Evolutionary conservation across 1,284 basidiomycete species (phyloP), one percentile per base, ranked within the genome.

Genomic region (Cryptococcus jaspeensis): DNA sequence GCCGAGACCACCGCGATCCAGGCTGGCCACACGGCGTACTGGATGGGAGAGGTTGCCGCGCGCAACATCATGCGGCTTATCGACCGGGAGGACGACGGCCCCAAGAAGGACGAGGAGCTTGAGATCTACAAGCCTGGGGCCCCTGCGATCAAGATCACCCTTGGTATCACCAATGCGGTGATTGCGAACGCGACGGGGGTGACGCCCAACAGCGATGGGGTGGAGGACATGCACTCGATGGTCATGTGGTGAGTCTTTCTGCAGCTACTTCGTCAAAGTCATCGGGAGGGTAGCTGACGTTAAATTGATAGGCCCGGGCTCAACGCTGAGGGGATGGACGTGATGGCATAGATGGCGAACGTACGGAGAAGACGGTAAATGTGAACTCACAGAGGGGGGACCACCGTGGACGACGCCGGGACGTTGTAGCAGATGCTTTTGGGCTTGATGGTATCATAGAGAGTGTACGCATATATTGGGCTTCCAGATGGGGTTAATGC

Each of bases 81-180:
- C n/a, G 55, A 58, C 7, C 59, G 65, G 47, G 52, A 61, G n/a
- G 59, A 53, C 43, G 59, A 56, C 23, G 53, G 63, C 59, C 45
- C 28, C 42, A 54, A 55, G 58, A 47, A 22, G 50, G 61, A 52
- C 55, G 69, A 64, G 7, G 69, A 76, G 49, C 68, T 90, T 32
- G 84, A 86, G 60, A 70, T 72, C 13, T 88, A 88, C 71, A 77
- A 67, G 9, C 82, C 83, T 13, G 80, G 81, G 7, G 70, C 79
- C 16, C 85, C 85, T 5, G 83, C 81, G 47, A 88, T 89, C 79
- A 88, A 88, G 73, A 80, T 89, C 15, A 84, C 87, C 0, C 79
- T 89, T 25, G 87, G 87, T 2, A 69, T 86, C 59, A 78, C 65
- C 20, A 77, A 79, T 56, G 76, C 76, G 28, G 79, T 82, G 39